Evolutionary conservation across 371 early-diverging fungal species (phyloP).

Genomic region (Mucor ambiguus): DNA sequence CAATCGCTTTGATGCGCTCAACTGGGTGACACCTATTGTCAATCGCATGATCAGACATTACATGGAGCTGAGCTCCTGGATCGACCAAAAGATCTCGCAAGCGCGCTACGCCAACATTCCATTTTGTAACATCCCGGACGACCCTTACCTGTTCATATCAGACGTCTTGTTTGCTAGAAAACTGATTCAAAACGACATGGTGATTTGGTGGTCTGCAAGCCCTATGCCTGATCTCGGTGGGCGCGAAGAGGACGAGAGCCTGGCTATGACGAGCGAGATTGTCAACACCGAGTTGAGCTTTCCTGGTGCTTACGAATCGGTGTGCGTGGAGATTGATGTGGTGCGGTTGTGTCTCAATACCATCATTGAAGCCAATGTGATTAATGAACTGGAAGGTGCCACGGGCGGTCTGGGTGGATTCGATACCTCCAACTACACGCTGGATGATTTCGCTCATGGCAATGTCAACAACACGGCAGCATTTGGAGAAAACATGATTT

Average conservation of each 20-base stretch:
- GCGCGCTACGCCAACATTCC: conserved; percentile 89
- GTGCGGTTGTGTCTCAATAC: conserved; percentile 82
- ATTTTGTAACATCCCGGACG: conserved; percentile 85
- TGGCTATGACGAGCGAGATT: conserved; percentile 55
- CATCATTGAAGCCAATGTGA: conserved; percentile 69
- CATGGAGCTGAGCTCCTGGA: conserved; percentile 70
- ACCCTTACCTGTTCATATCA: conserved; percentile 76
- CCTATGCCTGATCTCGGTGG: conserved; percentile 90
- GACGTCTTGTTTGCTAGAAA: conserved; percentile 87
- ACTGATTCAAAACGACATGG: conserved; percentile 70
- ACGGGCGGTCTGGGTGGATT: conserved; percentile 50
- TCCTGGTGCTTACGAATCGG: conserved; percentile 75
- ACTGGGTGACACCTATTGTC: conserved; percentile 81
- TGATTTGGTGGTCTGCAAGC: conserved; percentile 91
- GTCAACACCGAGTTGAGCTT: conserved; percentile 71
- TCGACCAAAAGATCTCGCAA: conserved; percentile 74
- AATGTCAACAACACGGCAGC: conserved; percentile 39
- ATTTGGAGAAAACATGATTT: conserved; percentile 65
- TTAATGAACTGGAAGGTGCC: conserved; percentile 81
- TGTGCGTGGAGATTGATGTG: conserved; percentile 88
- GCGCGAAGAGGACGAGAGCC: conserved; percentile 79
- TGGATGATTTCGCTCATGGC: conserved; percentile 57
- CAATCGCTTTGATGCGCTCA: conserved; percentile 73
- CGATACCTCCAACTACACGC: conserved; percentile 44
- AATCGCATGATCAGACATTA: conserved; percentile 75